Base-by-base conservation (phyloP, 306 rosid genomes). In the Canavalia ensiformis region DNA sequence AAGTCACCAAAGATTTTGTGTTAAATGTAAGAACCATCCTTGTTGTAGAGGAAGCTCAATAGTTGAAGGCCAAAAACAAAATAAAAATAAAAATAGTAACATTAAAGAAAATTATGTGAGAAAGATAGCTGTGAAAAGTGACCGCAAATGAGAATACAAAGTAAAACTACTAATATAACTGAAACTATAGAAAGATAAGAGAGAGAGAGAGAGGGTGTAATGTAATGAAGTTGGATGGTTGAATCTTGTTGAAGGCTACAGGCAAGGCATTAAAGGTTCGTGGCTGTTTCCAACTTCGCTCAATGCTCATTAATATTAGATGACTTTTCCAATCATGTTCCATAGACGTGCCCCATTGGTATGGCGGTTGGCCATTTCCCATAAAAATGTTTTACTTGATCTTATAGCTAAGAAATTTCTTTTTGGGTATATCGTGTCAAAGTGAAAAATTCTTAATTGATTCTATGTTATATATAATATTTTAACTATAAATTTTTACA, bases 241-340 rank as follows among this genome's bases (percentile, higher is more conserved):
- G 25, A 74, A 57, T 74, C 41, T 64, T 31, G 51, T 67, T 49
- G 80, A 70, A 70, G 29, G 6, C 30, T 54, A 18, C 4, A n/a
- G 78, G 79, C 57, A 62, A 62, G 52, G 69, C 88, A 90, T 88
- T 87, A 67, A 88, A 80, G 76, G 77, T 60, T 52, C 31, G 66
- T 52, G 72, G 73, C 39, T 51, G 82, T 59, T 70, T 66, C 89
- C 90, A 89, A 86, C 94, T 65, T 81, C 86, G 86, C 85, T 5
- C 67, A 50, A 62, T 87, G 86, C 86, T 79, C 91, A 88, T 92
- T 87, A 86, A 90, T 85, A 57, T 76, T 50, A 56, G 82, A 86
- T 87, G 84, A 85, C 85, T 79, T 52, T 76, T 83, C 56, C 55
- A 13, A 63, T 59, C 62, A 52, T 73, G 33, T 52, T 77, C 57